Conservation (phyloP, 1,139 yeast species). For the Arxiozyma slooffiae region DNA sequence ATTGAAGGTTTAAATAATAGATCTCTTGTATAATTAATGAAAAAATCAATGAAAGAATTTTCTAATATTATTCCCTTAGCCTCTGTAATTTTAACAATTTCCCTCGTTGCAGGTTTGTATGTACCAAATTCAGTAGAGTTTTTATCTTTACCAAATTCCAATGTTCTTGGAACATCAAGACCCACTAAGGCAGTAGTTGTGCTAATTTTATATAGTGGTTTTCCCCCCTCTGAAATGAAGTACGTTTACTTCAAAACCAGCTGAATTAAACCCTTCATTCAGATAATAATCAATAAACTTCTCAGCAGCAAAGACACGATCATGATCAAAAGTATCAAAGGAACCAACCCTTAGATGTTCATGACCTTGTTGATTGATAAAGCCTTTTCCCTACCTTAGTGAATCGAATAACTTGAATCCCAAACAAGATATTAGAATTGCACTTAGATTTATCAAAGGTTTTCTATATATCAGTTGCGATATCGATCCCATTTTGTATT, state of each 20-base stretch:
- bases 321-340: conserved; percentile 30
- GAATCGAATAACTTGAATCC: conserved; percentile 42
- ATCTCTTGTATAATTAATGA: conserved; percentile 34
- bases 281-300: conserved; percentile 37
- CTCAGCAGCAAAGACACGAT: conserved; percentile 23
- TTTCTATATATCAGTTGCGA: conserved; percentile 41
- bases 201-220: conserved; percentile 47
- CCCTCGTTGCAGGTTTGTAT: conserved; percentile 43
- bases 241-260: conserved; percentile 37
- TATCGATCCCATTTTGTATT: conserved; percentile 51
- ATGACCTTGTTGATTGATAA: conserved; percentile 24
- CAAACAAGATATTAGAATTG: conserved; percentile 36
- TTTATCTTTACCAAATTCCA: conserved; percentile 32
- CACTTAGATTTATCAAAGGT: conserved; percentile 34
- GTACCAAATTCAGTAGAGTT: conserved; percentile 36
- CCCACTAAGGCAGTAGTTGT: conserved; percentile 45
- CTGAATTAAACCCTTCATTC: conserved; percentile 29
- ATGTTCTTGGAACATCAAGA: conserved; percentile 39
- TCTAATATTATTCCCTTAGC: conserved; percentile 38
- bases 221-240: conserved; percentile 49
- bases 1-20: conserved; percentile 49
- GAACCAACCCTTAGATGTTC: conserved; percentile 38
- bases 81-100: conserved; percentile 42
- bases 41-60: conserved; percentile 35
- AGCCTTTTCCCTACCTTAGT: conserved; percentile 28